Base-by-base conservation (phyloP, 2,329 filamentous ascomycete species). In the Leptosphaerulina australis region DNA sequence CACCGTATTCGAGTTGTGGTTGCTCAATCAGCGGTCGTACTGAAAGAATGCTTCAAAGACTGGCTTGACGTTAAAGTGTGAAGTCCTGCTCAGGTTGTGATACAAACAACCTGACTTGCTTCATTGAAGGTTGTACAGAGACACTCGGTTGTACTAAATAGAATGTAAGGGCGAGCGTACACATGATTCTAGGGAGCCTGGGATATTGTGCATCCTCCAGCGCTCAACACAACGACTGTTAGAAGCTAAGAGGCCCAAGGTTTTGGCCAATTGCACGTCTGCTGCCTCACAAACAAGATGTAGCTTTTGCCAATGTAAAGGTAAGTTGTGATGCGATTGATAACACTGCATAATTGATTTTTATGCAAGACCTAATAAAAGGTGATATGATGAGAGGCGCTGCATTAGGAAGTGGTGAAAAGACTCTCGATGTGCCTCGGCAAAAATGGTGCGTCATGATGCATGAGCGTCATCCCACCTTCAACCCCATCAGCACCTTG, bases 401-500 rank as follows among this genome's bases (percentile, higher is more conserved):
- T 34, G 35, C 18, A n/a, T n/a, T n/a, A n/a, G n/a, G n/a, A n/a
- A n/a, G n/a, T n/a, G n/a, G n/a, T n/a, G n/a, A n/a, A n/a, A n/a
- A n/a, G n/a, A n/a, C n/a, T n/a, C n/a, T n/a, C n/a, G n/a, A n/a
- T n/a, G 14, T 41, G 30, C 53, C 53, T 55, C 47, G 53, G 53
- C 50, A 46, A 33, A 20, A 30, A 33, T 25, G 35, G 35, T 52
- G 33, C 50, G 50, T 53, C 38, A 53, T 36, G 7, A 18, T 28
- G 41, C 48, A 51, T 44, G 20, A 24, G 24, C 44, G 30, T 31
- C 39, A 34, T 49, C 39, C 28, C 25, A 24, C 34, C 20, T 46
- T 18, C 3, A 49, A 29, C 35, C 47, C 35, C 39, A 30, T 15
- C 20, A 33, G 31, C 10, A 15, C n/a, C 21, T 33, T n/a, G 35